phyloP scores from a whole-genome alignment of 495 filamentous ascomycete species.

The Penicillium odoratum region DNA sequence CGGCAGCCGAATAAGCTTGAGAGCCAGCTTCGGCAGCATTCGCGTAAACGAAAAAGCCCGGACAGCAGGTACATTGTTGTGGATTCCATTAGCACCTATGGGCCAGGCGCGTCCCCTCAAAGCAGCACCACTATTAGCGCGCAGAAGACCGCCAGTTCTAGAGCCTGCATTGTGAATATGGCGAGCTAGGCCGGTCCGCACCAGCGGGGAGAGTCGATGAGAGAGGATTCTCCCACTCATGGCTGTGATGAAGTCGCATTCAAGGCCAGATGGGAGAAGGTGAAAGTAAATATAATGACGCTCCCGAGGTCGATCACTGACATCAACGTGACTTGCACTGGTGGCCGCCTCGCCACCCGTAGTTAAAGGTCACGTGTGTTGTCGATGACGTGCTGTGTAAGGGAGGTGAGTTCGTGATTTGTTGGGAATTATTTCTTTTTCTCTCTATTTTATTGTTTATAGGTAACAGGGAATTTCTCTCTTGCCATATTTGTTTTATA shows the following conservation, averaged over 20 bases:
- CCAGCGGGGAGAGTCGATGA: constrained; percentile 65
- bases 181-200: constrained; percentile 64
- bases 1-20: constrained; percentile 84
- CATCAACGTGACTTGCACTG: constrained; percentile 43
- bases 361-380: constrained; percentile 37
- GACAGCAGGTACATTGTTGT: constrained; percentile 78
- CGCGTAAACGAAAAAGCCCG: constrained; percentile 84
- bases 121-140: constrained; percentile 61
- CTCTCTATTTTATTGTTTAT: neutral
- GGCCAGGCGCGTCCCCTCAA: constrained; percentile 70
- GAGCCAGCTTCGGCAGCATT: constrained; percentile 79
- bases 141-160: constrained; percentile 67
- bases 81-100: constrained; percentile 69
- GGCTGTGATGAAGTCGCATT: constrained; percentile 41
- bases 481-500: neutral
- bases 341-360: constrained; percentile 38
- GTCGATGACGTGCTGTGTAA: constrained; percentile 40
- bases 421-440: constrained; percentile 4
- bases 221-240: constrained; percentile 86
- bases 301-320: constrained; percentile 28
- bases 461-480: neutral
- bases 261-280: constrained; percentile 23
- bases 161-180: constrained; percentile 62
- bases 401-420: constrained; percentile 23
- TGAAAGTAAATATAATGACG: constrained; percentile 18